Evolutionary conservation across 2,329 filamentous ascomycete genomes (phyloP), one percentile per base, ranked within the genome.

Genomic region (Dactylellina leptospora): DNA sequence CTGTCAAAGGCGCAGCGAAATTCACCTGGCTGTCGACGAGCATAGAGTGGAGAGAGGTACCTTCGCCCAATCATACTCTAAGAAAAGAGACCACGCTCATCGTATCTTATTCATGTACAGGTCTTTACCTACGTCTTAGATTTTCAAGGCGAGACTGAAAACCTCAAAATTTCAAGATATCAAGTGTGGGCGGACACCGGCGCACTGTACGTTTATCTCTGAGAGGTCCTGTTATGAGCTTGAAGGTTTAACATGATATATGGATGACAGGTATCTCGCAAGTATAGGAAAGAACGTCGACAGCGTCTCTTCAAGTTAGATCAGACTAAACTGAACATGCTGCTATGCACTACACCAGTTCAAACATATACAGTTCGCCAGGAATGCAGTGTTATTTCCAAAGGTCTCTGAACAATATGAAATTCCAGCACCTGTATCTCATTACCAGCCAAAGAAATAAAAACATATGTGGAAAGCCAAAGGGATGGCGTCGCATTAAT

Each of bases 121-220:
- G 76, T 77, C 4, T 80, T 81, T 59, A 75, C 76, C 1, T 81
- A 81, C 38, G 72, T 78, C 33, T 74, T 81, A 2, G 63, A 44
- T 23, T 80, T 80, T 54, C 76, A 78, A 30, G 75, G 62, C 0
- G 58, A 74, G 8, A 59, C 42, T 13, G 53, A 38, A 2, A 16
- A 20, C 3, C 23, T 54, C 4, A 79, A 77, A 66, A 74, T 80
- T 11, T 51, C 42, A 6, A 75, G 69, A 28, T 81, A 80, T 54
- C 79, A 81, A 68, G 69, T 81, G 22, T 81, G 79, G 79, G 80
- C 79, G 5, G 80, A 81, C 71, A 78, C 79, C 1, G 80, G 79
- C 4, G 79, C 79, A 5, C 78, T 79, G 44, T 80, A 78, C 58
- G 68, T 38, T 23, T 36, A 11, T 33, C n/a, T n/a, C n/a, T n/a